Conservation (phyloP, 83 land plant species). For the Picea mariana region DNA sequence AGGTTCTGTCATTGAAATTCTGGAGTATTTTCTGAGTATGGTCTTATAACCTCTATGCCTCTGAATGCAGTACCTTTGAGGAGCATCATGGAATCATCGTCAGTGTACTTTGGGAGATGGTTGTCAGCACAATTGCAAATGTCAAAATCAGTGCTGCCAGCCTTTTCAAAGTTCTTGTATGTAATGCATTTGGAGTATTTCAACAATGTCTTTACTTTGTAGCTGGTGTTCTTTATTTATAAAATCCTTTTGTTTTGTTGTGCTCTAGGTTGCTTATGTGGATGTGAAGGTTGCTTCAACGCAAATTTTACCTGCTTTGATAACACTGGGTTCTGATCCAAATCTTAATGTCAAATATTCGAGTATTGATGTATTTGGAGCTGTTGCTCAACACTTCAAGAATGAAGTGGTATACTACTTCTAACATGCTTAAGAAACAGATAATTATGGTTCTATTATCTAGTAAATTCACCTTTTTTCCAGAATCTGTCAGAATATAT, state of each 20-base stretch:
- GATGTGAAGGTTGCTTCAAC: slow-evolving; percentile 81
- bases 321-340: slow-evolving; percentile 95
- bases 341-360: slow-evolving; percentile 93
- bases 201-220: background rate
- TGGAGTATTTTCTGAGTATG: background rate
- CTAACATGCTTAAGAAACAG: background rate
- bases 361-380: slow-evolving; percentile 91
- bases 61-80: slow-evolving; percentile 74
- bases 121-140: slow-evolving; percentile 70
- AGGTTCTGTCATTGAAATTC: background rate
- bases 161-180: slow-evolving; percentile 85
- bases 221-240: background rate
- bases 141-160: slow-evolving; percentile 80
- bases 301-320: slow-evolving; percentile 89
- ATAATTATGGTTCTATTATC: background rate
- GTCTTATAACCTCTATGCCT: slow-evolving; percentile 13
- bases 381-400: slow-evolving; percentile 94
- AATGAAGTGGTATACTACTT: slow-evolving; percentile 70
- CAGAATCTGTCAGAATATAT: no score
- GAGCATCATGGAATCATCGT: slow-evolving; percentile 81
- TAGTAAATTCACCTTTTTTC: background rate
- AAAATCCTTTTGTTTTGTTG: background rate
- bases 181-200: slow-evolving; percentile 21
- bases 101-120: slow-evolving; percentile 92
- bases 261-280: slow-evolving; percentile 73